Evolutionary conservation across 1,139 yeast genomes (phyloP), one percentile per base, ranked within the genome.

Genomic region (Pichia sp.): DNA sequence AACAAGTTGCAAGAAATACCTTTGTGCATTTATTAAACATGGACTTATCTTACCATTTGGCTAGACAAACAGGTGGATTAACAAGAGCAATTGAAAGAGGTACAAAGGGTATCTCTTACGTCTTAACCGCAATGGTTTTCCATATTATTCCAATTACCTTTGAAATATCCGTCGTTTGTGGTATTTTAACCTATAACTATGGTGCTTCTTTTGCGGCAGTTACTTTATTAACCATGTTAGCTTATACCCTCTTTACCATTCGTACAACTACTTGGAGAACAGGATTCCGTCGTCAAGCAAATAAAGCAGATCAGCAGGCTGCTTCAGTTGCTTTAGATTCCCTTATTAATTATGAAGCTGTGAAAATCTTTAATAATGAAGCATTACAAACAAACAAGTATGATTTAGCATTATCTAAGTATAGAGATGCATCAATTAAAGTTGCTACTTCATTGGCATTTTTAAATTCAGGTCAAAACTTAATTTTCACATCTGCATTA

Each of bases 41-140:
- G 64, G 99, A 91, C 63, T 67, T 89, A 39, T 86, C 88, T 16
- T 91, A 91, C 72, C 98, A 91, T 62, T 65, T 91, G 39, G 74
- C 93, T 8, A 72, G 89, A 53, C 97, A 93, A 60, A 93, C 98
- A 0, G 99, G 99, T 51, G 97, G 96, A 0, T 65, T 91, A 35
- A 91, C 96, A 0, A 70, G 98, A 48, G 97, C 98, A 1, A 91
- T 91, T 55, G 99, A 91, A 57, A 71, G 98, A 53, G 99, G 99
- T 60, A 91, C 97, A 1, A 91, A 91, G 54, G 98, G 99, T 64
- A 91, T 91, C 40, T 82, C 95, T 20, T 89, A 84, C 56, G 96
- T 91, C 6, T 68, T 91, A 40, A 80, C 86, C 31, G 96, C 98
- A 3, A 85, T 91, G 95, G 96, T 93, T 13, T 91, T 91, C 66